Base-by-base conservation (phyloP, 371 early-diverging fungal species). In the Syncephalastrum monosporum region DNA sequence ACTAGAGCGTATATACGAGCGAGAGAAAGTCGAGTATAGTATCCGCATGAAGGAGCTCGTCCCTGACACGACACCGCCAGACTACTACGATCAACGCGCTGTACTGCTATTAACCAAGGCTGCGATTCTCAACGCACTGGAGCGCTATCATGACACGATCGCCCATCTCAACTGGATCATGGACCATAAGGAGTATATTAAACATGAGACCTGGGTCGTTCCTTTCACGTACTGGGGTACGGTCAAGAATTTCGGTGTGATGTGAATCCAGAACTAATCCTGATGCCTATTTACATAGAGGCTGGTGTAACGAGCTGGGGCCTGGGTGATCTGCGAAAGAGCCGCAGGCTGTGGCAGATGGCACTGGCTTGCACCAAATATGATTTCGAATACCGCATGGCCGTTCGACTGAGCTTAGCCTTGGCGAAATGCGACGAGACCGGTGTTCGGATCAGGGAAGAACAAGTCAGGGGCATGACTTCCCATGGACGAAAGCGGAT, bases 211-310 rank as follows among this genome's bases (percentile, higher is more conserved):
- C 7, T 86, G 83, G 83, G 77, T 83, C 14, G 63, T 81, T 3
- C 86, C 86, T 24, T 86, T 86, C 61, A 74, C 84, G n/a, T 83
- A 79, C 56, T 86, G 84, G 83, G 84, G 83, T 71, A 79, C 71
- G 41, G 60, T 15, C 23, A 24, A 19, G 27, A 19, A 47, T 42
- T 47, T 15, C 23, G n/a, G 15, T 19, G 43, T 29, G 16, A 38
- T 23, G 29, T 15, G 42, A 23, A 46, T 47, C 13, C 45, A 65
- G 38, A 33, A 33, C 12, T 33, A 10, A 33, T 3, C 62, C 68
- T 38, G 56, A 67, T 45, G 42, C 56, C 25, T 21, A 17, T 53
- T 24, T 50, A 60, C 47, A 69, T 72, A 74, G 86, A 86, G 65
- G 77, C 82, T 5, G 86, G 86, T 7, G 74, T 84, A 0, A 81